Evolutionary conservation across 495 filamentous ascomycete genomes (phyloP).

Genomic region (Tuber melanosporum): DNA sequence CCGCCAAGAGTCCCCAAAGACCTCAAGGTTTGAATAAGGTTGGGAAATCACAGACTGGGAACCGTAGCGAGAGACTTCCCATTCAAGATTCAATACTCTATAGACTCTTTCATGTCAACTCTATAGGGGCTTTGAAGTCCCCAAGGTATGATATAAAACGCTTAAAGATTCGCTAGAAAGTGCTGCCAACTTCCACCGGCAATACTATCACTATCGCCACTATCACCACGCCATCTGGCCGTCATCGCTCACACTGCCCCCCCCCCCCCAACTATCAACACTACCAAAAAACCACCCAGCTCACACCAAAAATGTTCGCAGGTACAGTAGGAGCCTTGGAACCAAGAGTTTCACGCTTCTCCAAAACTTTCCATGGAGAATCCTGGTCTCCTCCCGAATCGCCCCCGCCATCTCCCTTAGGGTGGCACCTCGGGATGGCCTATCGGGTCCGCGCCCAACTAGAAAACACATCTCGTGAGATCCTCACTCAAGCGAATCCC

Average conservation of each 20-base stretch:
- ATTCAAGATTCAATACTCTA: background rate
- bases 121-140: background rate
- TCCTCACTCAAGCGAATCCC: background rate
- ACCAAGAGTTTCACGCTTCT: background rate
- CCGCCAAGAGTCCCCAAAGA: background rate
- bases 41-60: background rate
- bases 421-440: background rate
- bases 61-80: background rate
- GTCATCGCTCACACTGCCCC: background rate
- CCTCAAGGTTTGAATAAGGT: background rate
- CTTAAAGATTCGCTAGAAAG: background rate
- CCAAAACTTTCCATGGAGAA: background rate
- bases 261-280: background rate
- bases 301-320: background rate
- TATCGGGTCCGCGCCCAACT: background rate
- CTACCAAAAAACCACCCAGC: background rate
- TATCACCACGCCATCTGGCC: background rate
- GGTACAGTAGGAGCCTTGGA: background rate
- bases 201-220: background rate
- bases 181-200: background rate
- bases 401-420: background rate
- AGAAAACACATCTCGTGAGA: background rate
- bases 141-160: background rate
- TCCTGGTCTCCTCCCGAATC: background rate
- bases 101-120: background rate